These are phyloP conservation scores for Citrullus amarus DNA, from an alignment of 306 rosid species.

Conservation along the genomic window DNA sequence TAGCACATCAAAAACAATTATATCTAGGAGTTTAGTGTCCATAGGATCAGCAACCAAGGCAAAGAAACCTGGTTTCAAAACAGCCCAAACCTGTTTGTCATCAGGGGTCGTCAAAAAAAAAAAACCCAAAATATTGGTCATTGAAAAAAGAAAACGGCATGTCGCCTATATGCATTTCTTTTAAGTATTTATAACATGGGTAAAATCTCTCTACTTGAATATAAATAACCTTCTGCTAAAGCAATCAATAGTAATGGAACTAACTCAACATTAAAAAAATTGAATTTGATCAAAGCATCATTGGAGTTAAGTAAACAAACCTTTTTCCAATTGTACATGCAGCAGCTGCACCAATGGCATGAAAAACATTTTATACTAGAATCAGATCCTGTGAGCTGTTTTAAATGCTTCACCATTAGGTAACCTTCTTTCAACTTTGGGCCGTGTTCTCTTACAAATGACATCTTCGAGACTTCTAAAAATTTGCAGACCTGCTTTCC, in stretches of 20 bases:
- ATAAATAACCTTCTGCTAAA: background rate
- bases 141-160: background rate
- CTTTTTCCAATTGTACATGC: constrained; percentile 38
- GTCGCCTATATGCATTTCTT: background rate
- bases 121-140: background rate
- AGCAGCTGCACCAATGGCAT: constrained; percentile 9
- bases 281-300: background rate
- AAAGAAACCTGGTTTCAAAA: constrained; percentile 41
- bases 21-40: constrained; percentile 28
- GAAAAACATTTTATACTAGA: constrained; percentile 22
- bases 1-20: constrained; percentile 25
- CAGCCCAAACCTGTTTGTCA: constrained; percentile 39
- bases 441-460: constrained; percentile 35
- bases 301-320: constrained; percentile 11
- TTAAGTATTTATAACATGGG: background rate
- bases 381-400: constrained; percentile 16
- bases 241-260: background rate
- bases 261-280: background rate
- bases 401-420: constrained; percentile 37
- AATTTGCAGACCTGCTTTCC: constrained; percentile 36
- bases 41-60: constrained; percentile 36
- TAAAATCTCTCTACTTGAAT: background rate
- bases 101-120: background rate
- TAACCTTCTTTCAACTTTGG: constrained; percentile 45
- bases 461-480: constrained; percentile 44